These are phyloP conservation scores for Cryptosporidium sp. DNA, from an alignment of 169 alveolate species.

Conservation along the genomic window DNA sequence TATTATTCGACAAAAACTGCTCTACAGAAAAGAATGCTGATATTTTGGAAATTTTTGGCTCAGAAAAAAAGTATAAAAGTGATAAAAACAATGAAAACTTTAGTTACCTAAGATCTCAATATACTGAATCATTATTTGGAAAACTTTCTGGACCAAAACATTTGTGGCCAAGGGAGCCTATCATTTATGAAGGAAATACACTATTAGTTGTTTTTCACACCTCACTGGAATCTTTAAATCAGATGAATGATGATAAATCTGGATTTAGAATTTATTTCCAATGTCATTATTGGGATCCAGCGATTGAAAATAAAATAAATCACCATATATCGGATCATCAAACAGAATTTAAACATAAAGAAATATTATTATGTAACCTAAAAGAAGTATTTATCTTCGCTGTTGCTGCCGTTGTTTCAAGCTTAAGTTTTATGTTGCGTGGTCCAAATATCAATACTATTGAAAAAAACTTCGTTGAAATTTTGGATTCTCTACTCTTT, in stretches of 20 bases:
- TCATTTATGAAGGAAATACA: slow-evolving; percentile 24
- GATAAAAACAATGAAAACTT: neutral
- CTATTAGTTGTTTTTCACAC: slow-evolving; percentile 27
- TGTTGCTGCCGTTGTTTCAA: slow-evolving; percentile 34
- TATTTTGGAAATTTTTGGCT: slow-evolving; percentile 34
- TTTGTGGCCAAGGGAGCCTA: slow-evolving; percentile 38
- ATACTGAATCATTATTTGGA: slow-evolving; percentile 49
- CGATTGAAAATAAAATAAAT: neutral
- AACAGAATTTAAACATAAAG: neutral
- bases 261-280: slow-evolving; percentile 41
- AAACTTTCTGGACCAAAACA: slow-evolving; percentile 16
- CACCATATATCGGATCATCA: neutral
- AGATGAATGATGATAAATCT: neutral
- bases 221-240: neutral
- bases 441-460: slow-evolving; percentile 47
- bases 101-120: neutral
- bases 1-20: slow-evolving; percentile 63
- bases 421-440: slow-evolving; percentile 56
- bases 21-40: slow-evolving; percentile 26
- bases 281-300: slow-evolving; percentile 31
- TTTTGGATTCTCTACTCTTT: slow-evolving; percentile 60
- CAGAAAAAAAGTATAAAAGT: neutral
- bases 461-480: slow-evolving; percentile 18
- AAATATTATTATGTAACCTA: neutral
- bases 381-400: slow-evolving; percentile 18